phyloP scores from a whole-genome alignment of 2,329 filamentous ascomycete species.

The Ophiostoma piceae region DNA sequence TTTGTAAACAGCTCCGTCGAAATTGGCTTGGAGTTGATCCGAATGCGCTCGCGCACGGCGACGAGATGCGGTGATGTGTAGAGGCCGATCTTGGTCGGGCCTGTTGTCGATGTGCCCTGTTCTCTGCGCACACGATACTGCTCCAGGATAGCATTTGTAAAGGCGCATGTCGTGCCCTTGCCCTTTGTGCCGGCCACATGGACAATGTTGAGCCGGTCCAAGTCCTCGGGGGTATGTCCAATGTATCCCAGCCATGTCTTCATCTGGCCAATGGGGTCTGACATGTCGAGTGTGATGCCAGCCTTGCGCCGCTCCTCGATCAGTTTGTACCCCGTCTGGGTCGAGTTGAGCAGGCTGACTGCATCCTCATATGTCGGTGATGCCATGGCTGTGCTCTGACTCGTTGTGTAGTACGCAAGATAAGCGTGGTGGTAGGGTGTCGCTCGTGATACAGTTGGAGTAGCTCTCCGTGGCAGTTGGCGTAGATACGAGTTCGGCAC shows the following conservation, averaged over 20 bases:
- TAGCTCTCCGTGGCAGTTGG: neutral
- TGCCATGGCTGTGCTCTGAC: neutral
- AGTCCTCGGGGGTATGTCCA: conserved; percentile 59
- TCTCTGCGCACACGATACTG: conserved; percentile 38
- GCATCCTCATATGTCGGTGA: conserved; percentile 60
- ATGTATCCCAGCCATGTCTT: conserved; percentile 68
- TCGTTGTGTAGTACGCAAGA: neutral
- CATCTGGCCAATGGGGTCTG: conserved; percentile 67
- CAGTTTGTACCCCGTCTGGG: conserved; percentile 81
- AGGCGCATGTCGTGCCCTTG: conserved; percentile 68
- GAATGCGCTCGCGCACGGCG: conserved; percentile 62
- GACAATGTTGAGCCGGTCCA: conserved; percentile 59
- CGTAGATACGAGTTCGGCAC: neutral
- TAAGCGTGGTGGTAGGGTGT: neutral
- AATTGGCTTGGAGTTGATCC: conserved; percentile 54
- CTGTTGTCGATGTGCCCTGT: conserved; percentile 15
- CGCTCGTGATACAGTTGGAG: neutral
- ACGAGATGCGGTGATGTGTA: conserved; percentile 67
- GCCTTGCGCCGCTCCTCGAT: conserved; percentile 74
- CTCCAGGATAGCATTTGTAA: conserved; percentile 57
- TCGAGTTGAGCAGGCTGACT: conserved; percentile 75
- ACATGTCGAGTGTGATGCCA: conserved; percentile 63
- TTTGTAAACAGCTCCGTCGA: conserved; percentile 54
- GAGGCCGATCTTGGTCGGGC: conserved; percentile 51
- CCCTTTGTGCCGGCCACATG: conserved; percentile 74